These are phyloP conservation scores for Echites panduratus DNA, from an alignment of 257 asterid species.

Conservation along the genomic window DNA sequence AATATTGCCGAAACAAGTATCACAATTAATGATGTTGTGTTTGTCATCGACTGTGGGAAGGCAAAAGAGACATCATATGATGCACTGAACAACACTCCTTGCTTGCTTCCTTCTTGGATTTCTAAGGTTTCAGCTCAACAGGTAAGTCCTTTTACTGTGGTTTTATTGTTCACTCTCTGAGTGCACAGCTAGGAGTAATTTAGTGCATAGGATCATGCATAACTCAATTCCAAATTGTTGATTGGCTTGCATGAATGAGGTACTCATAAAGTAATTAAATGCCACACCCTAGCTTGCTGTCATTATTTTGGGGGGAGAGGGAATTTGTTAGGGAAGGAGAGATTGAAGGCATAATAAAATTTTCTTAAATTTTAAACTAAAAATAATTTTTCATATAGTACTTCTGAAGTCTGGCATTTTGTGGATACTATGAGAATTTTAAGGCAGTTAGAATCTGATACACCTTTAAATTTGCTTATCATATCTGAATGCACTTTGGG, in stretches of 20 bases:
- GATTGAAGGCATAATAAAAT: not conserved
- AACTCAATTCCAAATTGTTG: not conserved
- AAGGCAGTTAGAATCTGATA: not conserved
- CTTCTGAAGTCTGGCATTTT: not conserved
- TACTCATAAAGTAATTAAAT: not conserved
- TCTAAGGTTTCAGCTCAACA: constrained; percentile 90
- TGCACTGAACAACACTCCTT: constrained; percentile 92
- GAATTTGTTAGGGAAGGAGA: not conserved
- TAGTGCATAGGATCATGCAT: not conserved
- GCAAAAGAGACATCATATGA: constrained; percentile 94
- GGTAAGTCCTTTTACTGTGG: constrained; percentile 35
- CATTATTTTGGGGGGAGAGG: not conserved
- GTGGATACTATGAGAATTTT: not conserved
- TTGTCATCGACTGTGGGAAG: constrained; percentile 88
- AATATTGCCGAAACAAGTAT: constrained; percentile 98
- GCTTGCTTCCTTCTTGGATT: constrained; percentile 95
- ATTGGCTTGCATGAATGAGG: not conserved
- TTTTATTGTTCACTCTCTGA: not conserved
- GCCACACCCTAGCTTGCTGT: not conserved
- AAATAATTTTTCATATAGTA: no score
- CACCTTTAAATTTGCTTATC: not conserved
- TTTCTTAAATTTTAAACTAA: no score
- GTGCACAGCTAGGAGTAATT: not conserved
- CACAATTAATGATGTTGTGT: constrained; percentile 82
- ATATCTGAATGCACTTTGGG: not conserved